phyloP scores from a whole-genome alignment of 495 filamentous ascomycete species.

The Annulohypoxylon stygium region DNA sequence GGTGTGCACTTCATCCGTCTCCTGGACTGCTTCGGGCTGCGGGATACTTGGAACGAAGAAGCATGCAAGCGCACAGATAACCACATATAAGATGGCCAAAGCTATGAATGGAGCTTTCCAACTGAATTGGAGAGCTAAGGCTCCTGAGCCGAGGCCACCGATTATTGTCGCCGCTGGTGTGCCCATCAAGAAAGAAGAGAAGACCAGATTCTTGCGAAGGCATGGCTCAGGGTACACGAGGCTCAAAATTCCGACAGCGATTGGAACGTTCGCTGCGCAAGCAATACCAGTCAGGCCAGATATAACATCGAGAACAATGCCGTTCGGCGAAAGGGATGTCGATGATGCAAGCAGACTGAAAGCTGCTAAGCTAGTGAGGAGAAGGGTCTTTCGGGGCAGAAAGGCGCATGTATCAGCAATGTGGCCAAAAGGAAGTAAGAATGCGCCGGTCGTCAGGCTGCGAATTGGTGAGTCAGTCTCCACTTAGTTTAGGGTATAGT shows the following conservation, averaged over 20 bases:
- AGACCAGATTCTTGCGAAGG: constrained; percentile 70
- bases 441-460: constrained; percentile 68
- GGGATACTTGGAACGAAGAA: constrained; percentile 46
- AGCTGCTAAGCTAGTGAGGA: constrained; percentile 67
- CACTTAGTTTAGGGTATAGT: neutral
- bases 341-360: constrained; percentile 65
- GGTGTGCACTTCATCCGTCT: constrained; percentile 54
- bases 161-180: constrained; percentile 73
- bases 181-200: constrained; percentile 73
- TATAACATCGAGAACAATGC: constrained; percentile 69
- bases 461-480: constrained; percentile 9
- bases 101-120: constrained; percentile 73
- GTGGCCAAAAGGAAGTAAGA: constrained; percentile 72
- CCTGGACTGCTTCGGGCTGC: constrained; percentile 27
- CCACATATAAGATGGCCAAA: constrained; percentile 64
- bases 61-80: constrained; percentile 42
- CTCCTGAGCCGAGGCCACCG: constrained; percentile 70
- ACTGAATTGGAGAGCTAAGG: constrained; percentile 65
- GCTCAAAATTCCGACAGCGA: constrained; percentile 71
- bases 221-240: constrained; percentile 64
- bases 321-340: constrained; percentile 67
- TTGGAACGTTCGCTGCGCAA: constrained; percentile 70
- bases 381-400: constrained; percentile 69
- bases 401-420: constrained; percentile 65
- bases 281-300: constrained; percentile 70